These are phyloP conservation scores for Dactylonectria estremocensis DNA, from an alignment of 2,329 filamentous ascomycete genomes.

Conservation along the genomic window DNA sequence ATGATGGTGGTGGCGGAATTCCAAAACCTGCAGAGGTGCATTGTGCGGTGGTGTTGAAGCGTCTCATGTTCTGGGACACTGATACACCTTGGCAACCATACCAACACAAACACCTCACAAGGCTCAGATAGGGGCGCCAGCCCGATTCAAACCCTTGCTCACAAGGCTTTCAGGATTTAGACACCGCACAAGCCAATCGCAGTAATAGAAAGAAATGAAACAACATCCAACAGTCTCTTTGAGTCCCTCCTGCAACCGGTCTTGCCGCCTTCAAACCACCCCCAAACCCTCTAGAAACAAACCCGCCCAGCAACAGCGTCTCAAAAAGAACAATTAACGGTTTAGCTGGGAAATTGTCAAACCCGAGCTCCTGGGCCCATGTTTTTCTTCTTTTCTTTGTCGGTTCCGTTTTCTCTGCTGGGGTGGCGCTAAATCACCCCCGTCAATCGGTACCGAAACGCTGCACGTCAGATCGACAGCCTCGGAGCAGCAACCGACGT, in stretches of 20 bases:
- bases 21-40: background rate
- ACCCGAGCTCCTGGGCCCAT: background rate
- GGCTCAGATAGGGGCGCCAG: background rate
- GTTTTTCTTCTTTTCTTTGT: too few relatives aligned
- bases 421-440: conserved; percentile 11
- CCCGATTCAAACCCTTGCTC: background rate
- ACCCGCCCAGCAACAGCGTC: background rate
- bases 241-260: background rate
- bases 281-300: conserved; percentile 13
- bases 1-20: background rate
- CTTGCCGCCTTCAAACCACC: background rate
- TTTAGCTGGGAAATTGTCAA: background rate
- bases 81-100: conserved; percentile 1
- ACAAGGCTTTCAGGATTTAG: conserved; percentile 2
- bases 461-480: conserved; percentile 25
- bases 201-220: conserved; percentile 21
- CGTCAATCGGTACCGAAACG: conserved; percentile 22
- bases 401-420: conserved; percentile 12
- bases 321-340: background rate
- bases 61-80: conserved; percentile 1
- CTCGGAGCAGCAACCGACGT: conserved; percentile 11
- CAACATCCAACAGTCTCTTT: background rate
- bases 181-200: conserved; percentile 10
- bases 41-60: background rate
- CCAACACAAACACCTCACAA: background rate